Percentiles rank a stretch among this genome's conserved stretches.
phyloP scores from a whole-genome alignment of 2,329 filamentous ascomycete species.

The Colletotrichum zoysiae region DNA sequence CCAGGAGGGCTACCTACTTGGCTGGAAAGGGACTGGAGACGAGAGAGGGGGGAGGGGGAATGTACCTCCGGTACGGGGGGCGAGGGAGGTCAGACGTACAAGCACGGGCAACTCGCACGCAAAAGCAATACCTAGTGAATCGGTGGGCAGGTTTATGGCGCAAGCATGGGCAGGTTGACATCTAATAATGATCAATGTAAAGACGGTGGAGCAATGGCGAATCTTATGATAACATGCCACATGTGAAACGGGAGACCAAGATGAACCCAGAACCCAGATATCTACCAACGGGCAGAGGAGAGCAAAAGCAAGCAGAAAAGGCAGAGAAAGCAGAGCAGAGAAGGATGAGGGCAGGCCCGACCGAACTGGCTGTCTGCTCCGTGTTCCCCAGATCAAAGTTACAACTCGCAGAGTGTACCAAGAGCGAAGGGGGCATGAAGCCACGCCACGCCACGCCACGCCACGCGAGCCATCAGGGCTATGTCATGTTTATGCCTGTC shows the following conservation, averaged over 20 bases:
- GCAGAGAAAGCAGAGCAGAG: too few species aligned
- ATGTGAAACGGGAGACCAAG: not conserved
- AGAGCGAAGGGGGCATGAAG: not conserved
- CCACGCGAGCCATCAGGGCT: slow-evolving; percentile 22
- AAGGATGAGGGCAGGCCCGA: not conserved
- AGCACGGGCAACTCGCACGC: not conserved
- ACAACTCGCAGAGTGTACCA: not conserved
- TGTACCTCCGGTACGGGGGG: not conserved
- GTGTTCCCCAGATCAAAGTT: not conserved
- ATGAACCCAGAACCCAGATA: too few species aligned
- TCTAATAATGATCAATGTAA: not conserved
- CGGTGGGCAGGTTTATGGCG: slow-evolving; percentile 39
- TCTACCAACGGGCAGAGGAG: not conserved
- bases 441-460: slow-evolving; percentile 18
- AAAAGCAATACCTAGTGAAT: not conserved
- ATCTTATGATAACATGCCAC: slow-evolving; percentile 1
- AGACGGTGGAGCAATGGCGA: not conserved
- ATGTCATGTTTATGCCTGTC: slow-evolving; percentile 10
- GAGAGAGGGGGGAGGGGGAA: not conserved
- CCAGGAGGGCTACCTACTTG: not conserved
- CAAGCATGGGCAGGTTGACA: slow-evolving; percentile 27
- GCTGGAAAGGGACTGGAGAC: slow-evolving; percentile 1
- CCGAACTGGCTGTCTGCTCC: slow-evolving; percentile 6
- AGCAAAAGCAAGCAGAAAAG: not conserved
- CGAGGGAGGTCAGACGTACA: slow-evolving; percentile 18